Evolutionary conservation across 768 basidiomycete genomes (phyloP), one percentile per base, ranked within the genome.

Genomic region (Lepiota venenata): DNA sequence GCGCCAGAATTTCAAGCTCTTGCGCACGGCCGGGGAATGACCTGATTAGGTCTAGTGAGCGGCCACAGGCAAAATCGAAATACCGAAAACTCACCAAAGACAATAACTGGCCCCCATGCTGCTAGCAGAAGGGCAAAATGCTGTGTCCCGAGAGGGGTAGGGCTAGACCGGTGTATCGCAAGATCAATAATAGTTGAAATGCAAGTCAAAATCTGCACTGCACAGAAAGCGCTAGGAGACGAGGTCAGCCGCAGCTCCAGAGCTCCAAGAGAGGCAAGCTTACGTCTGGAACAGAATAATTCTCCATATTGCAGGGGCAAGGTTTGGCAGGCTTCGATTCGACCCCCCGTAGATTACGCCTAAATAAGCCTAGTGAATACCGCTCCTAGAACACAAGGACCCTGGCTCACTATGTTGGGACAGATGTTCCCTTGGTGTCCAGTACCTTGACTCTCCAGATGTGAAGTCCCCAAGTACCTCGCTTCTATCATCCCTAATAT

Each of bases 131-230:
- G 63, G 37, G 82, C 81, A 51, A 88, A 62, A 63, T 88, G 82
- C 56, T 88, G 85, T 25, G 84, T 80, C 22, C 84, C 85, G 59
- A 88, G 79, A 3, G 84, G 69, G 12, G 76, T 66, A 2, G 85
- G 83, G 11, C 59, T 58, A 20, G 65, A 47, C 1, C 66, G 68
- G 42, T 64, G 64, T 47, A 35, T 68, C 27, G 63, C 71, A 37
- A 82, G 70, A 61, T 85, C 83, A 37, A 84, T 64, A 25, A 84
- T 59, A 1, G 80, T 78, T 5, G 78, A 74, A 51, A 83, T 69
- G 44, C 74, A 73, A 8, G 77, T 71, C 20, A 85, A 70, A 22
- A 76, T 63, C 60, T 84, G 78, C 46, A 75, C 64, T 18, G 69
- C 59, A 14, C 76, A 70, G 66, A 82, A 79, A 58, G 62, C 59